A percentile compares a stretch with the other conserved stretches of the same genome.
Conservation (phyloP, 2,329 filamentous ascomycete species). For the Alternaria solani region DNA sequence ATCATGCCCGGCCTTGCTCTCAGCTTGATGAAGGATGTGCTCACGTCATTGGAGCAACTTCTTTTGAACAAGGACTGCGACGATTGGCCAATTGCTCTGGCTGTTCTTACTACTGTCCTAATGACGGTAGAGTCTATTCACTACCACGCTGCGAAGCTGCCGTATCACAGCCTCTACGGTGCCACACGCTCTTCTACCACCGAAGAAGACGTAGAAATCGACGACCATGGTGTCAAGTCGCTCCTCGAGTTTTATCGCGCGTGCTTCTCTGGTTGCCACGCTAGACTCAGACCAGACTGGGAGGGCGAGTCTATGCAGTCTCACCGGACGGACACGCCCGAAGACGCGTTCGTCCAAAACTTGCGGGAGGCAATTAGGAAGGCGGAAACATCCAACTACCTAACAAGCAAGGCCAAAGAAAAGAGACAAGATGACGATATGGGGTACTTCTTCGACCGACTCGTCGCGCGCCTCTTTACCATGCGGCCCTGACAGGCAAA, state of each 20-base stretch:
- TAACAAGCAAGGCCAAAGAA: constrained; percentile 29
- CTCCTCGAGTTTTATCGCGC: constrained; percentile 45
- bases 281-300: constrained; percentile 39
- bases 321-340: constrained; percentile 7
- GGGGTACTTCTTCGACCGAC: constrained; percentile 49
- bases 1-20: constrained; percentile 46
- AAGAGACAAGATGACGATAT: constrained; percentile 40
- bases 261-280: constrained; percentile 48
- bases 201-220: constrained; percentile 20
- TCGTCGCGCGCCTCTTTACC: constrained; percentile 46
- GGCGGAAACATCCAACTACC: constrained; percentile 31
- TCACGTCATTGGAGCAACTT: constrained; percentile 42
- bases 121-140: constrained; percentile 52
- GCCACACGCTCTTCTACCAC: background rate
- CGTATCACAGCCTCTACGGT: constrained; percentile 41
- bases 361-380: constrained; percentile 35
- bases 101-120: constrained; percentile 43
- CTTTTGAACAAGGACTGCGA: constrained; percentile 39
- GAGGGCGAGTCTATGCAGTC: constrained; percentile 30
- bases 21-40: constrained; percentile 43
- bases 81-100: constrained; percentile 47
- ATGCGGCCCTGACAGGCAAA: constrained; percentile 12
- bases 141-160: constrained; percentile 48
- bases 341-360: constrained; percentile 42
- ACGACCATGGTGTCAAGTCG: constrained; percentile 39